Base-by-base conservation (phyloP, 2,329 filamentous ascomycete genomes). In the Exophiala sp. region DNA sequence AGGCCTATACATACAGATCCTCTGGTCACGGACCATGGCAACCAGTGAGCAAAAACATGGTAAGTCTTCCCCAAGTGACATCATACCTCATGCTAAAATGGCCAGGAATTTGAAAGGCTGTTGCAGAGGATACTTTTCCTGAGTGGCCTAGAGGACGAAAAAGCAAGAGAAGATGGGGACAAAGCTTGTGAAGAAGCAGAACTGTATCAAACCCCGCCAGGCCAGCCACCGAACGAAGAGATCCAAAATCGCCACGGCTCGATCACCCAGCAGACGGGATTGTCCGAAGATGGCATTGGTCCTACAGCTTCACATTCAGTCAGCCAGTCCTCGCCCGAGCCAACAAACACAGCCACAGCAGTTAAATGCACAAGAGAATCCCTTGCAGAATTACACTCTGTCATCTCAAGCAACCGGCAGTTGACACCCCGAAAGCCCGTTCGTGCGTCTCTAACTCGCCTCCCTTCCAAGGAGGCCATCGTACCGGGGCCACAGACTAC, bases 231-330 rank as follows among this genome's bases (percentile, higher is more conserved):
- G 9, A 45, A 45, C n/a, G n/a, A n/a, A n/a, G n/a, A n/a, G n/a
- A n/a, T n/a, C n/a, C n/a, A n/a, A n/a, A n/a, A n/a, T n/a, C 27
- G 19, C 42, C 21, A 45, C 42, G 42, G 27, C 42, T 45, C 42
- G 27, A 29, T 45, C n/a, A 45, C 21, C 27, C n/a, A 45, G 30
- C 27, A 45, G 42, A 45, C 18, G 13, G 27, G n/a, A 35, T 45
- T 35, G 11, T 35, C 42, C 14, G 42, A 45, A 45, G 21, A 45
- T 21, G 42, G 27, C 27, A 45, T 43, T 43, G 11, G 13, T 29
- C 40, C 40, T 29, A 19, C 23, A 43, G 14, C 40, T 29, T 29
- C 22, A 23, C 22, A 21, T 29, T 29, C 22, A 29, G 27, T 45
- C 11, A 45, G 42, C 24, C 27, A 45, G 30, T 45, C 42, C 42